phyloP scores from a whole-genome alignment of 345 rosid genomes.

The Rhizophora mangle region DNA sequence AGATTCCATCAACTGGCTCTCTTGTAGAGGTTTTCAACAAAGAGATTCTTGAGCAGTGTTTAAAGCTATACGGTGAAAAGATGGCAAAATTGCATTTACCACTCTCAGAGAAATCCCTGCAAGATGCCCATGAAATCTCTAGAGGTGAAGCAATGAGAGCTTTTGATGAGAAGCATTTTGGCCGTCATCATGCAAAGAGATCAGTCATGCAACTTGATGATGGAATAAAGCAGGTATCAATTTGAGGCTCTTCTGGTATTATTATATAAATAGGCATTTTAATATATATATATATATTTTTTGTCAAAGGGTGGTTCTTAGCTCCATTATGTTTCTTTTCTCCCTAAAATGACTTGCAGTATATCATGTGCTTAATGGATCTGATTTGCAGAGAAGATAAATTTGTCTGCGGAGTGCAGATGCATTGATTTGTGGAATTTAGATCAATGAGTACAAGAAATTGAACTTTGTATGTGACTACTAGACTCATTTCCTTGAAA shows the following conservation, averaged over 20 bases:
- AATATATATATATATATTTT: too few species aligned
- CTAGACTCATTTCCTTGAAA: too few species aligned
- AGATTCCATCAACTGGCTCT: slow-evolving; percentile 99
- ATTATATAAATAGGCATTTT: background rate
- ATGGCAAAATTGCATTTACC: slow-evolving; percentile 68
- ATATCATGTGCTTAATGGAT: too few species aligned
- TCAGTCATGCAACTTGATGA: slow-evolving; percentile 75
- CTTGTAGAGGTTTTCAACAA: slow-evolving; percentile 96
- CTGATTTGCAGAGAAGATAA: too few species aligned
- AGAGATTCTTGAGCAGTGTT: slow-evolving; percentile 80
- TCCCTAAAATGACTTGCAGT: too few species aligned
- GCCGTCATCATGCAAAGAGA: slow-evolving; percentile 86
- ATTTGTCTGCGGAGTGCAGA: too few species aligned
- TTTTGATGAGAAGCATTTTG: slow-evolving; percentile 93
- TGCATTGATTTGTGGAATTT: too few species aligned
- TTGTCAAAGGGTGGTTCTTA: too few species aligned
- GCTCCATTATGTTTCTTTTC: too few species aligned
- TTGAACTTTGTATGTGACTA: too few species aligned
- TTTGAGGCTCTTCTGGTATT: background rate
- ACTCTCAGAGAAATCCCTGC: slow-evolving; percentile 59
- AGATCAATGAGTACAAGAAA: too few species aligned
- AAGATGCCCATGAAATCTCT: slow-evolving; percentile 58
- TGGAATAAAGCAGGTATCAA: slow-evolving; percentile 70
- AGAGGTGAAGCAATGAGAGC: slow-evolving; percentile 56
- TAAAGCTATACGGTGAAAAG: slow-evolving; percentile 67